Evolutionary conservation across 73 alveolate genomes (phyloP).

Genomic region (Paramecium tetraurelia): DNA sequence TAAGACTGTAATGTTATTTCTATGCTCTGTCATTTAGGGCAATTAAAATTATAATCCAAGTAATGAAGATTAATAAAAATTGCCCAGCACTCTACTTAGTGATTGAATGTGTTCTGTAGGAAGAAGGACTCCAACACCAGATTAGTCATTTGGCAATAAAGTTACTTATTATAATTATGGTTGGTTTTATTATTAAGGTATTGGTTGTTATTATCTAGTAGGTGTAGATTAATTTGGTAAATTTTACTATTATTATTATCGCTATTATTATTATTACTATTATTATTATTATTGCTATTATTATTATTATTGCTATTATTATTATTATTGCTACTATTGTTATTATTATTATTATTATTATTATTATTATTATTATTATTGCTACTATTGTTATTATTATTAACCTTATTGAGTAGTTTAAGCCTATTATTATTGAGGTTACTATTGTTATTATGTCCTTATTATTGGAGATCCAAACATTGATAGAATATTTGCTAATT

Average conservation of each 20-base stretch:
- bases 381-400: not conserved
- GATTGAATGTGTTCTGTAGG: not conserved
- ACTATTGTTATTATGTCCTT: not conserved
- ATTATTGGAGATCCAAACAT: not conserved
- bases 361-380: not conserved
- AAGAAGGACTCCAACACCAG: not conserved
- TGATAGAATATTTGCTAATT: not conserved
- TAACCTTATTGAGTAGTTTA: not conserved
- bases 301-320: not conserved
- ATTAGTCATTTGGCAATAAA: not conserved
- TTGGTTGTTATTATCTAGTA: not conserved
- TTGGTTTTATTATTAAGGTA: not conserved
- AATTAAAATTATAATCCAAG: not conserved
- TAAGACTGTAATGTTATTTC: conserved; percentile 20
- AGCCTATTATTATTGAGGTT: not conserved
- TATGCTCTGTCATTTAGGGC: not conserved
- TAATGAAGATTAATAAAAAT: not conserved
- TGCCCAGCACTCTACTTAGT: not conserved
- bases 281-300: not conserved
- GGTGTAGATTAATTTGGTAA: not conserved
- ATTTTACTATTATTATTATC: not conserved
- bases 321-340: not conserved
- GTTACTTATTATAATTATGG: not conserved
- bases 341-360: not conserved
- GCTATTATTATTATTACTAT: not conserved